Percentiles rank a stretch among this genome's conserved stretches.
phyloP scores from a whole-genome alignment of 495 filamentous ascomycete genomes.

The Patellaria atrata region DNA sequence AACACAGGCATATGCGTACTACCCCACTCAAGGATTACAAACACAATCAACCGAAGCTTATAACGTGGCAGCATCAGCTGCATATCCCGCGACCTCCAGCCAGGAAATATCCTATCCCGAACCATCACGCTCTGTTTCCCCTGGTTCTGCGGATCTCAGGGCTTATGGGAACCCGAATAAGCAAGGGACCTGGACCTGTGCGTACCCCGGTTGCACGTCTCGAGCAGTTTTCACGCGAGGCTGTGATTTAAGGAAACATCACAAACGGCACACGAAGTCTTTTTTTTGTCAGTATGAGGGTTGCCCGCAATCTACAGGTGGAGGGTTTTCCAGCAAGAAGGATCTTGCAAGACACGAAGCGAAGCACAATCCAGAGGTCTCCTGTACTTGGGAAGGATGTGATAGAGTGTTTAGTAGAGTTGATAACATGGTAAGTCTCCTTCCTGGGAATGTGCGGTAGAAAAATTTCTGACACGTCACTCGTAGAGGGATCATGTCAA shows the following conservation, averaged over 20 bases:
- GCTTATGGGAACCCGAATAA: conserved; percentile 24
- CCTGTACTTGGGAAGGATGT: conserved; percentile 45
- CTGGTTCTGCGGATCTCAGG: conserved; percentile 24
- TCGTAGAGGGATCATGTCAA: conserved; percentile 29
- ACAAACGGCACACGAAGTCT: conserved; percentile 45
- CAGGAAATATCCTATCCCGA: too few species aligned
- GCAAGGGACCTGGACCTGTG: conserved; percentile 41
- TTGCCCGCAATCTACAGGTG: conserved; percentile 41
- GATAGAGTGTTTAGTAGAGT: conserved; percentile 45
- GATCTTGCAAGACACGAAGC: conserved; percentile 48
- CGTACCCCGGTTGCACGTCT: conserved; percentile 42
- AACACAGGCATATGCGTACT: too few species aligned
- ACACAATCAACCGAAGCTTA: too few species aligned
- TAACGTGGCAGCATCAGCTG: too few species aligned
- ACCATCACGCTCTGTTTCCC: conserved; percentile 21
- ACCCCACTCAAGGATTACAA: too few species aligned
- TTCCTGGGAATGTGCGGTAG: conserved; percentile 2
- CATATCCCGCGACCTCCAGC: too few species aligned
- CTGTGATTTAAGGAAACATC: conserved; percentile 52
- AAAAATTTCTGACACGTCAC: neutral
- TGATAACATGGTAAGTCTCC: conserved; percentile 42
- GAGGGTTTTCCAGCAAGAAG: conserved; percentile 51
- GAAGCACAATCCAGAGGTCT: conserved; percentile 45
- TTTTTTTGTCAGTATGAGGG: conserved; percentile 47
- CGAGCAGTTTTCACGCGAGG: conserved; percentile 41